phyloP scores from a whole-genome alignment of 768 basidiomycete species.

The Naganishia vaughanmartiniae region DNA sequence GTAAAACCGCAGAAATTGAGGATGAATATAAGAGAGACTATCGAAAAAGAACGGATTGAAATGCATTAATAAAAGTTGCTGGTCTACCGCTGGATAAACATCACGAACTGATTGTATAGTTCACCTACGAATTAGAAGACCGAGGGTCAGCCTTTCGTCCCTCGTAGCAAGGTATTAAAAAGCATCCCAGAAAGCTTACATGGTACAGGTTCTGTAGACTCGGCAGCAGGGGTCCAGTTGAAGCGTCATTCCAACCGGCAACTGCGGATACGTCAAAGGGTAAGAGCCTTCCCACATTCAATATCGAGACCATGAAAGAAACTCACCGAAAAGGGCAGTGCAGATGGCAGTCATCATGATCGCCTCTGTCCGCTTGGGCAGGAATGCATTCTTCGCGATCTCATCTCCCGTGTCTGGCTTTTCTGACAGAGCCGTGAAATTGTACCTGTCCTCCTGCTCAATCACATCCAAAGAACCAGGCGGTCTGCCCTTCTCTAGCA shows the following conservation, averaged over 20 bases:
- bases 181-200: not conserved
- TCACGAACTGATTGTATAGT: slow-evolving; percentile 6
- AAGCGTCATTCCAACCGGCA: slow-evolving; percentile 73
- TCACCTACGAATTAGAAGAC: not conserved
- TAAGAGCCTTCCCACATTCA: too few relatives aligned
- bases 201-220: slow-evolving; percentile 63
- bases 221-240: slow-evolving; percentile 71
- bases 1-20: slow-evolving; percentile 56
- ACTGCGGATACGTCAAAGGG: not conserved
- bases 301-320: not conserved
- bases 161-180: not conserved
- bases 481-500: not conserved
- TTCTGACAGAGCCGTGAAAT: not conserved
- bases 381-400: slow-evolving; percentile 3
- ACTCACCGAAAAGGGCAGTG: slow-evolving; percentile 11
- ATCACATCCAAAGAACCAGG: not conserved
- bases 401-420: not conserved
- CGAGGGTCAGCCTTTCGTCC: not conserved
- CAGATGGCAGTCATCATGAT: slow-evolving; percentile 15
- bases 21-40: slow-evolving; percentile 66
- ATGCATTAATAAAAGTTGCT: too few relatives aligned
- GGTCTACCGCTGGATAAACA: not conserved
- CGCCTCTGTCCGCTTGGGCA: slow-evolving; percentile 7
- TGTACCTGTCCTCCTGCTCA: not conserved
- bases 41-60: too few relatives aligned